These are phyloP conservation scores for Rhodosporidiobolus odoratus DNA, from an alignment of 768 basidiomycete species.

Conservation along the genomic window DNA sequence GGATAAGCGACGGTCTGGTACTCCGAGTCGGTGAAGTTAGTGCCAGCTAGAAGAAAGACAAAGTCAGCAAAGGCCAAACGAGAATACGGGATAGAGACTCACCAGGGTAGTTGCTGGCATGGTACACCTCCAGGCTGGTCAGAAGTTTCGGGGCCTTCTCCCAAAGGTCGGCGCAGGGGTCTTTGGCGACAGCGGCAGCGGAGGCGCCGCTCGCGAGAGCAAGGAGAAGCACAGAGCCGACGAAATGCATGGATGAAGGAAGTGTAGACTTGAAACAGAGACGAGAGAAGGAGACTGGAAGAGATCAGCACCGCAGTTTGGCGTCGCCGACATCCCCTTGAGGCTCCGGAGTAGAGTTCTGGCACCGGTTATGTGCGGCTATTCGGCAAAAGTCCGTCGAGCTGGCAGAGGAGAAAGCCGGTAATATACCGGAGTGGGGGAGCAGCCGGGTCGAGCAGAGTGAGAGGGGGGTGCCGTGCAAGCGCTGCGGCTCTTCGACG, in stretches of 20 bases:
- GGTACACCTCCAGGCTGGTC: slow-evolving; percentile 24
- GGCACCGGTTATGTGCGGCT: no score
- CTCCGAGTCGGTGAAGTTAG: slow-evolving; percentile 20
- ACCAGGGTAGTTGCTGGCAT: slow-evolving; percentile 27
- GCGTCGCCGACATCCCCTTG: no score
- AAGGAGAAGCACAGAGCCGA: background rate
- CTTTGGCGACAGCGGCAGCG: background rate
- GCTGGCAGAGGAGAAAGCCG: no score
- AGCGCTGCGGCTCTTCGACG: no score
- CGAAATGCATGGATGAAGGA: background rate
- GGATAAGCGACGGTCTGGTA: slow-evolving; percentile 10
- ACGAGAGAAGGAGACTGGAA: background rate
- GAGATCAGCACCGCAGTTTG: no score
- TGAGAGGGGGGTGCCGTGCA: no score
- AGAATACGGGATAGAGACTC: background rate
- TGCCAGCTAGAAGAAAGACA: no score
- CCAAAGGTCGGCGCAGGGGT: slow-evolving; percentile 21
- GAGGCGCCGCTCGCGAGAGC: background rate
- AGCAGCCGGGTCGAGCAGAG: no score
- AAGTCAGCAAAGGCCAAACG: no score
- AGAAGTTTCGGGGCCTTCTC: slow-evolving; percentile 19
- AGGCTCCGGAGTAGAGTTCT: no score
- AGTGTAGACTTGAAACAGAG: background rate
- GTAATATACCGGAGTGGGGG: no score
- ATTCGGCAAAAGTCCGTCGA: no score